Evolutionary conservation across 257 asterid species (phyloP), one percentile per base, ranked within the genome.

Genomic region (Solanum dulcamara): DNA sequence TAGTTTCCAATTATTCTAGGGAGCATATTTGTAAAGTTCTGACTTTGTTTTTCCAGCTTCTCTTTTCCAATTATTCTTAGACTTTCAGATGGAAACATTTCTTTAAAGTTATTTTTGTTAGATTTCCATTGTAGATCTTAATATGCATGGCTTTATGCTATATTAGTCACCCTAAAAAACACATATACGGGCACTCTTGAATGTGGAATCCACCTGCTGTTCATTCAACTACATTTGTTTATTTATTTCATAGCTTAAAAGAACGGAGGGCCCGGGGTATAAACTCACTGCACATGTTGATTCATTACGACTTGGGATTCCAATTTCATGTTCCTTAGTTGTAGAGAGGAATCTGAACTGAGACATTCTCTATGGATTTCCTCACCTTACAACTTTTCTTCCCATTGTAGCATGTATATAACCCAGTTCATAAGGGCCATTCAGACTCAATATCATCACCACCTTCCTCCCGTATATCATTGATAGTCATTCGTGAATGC

Each of bases 371-470:
- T 85, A 13, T 24, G 26, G 4, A 85, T 85, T 66, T 20, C 46
- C 74, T 80, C 81, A 22, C 38, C 13, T 51, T 80, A 82, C 13
- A 70, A 24, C 81, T 70, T 37, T 83, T 37, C 66, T 82, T 86
- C 55, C 26, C 84, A 59, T 55, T 86, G 80, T 86, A 83, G 84
- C 88, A 86, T 40, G 84, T 83, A 68, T 74, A 81, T 84, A 68
- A 74, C 85, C 79, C 50, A 84, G 74, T 67, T 81, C 64, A 87
- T 84, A 59, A 86, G 80, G 84, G 88, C 86, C 51, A 57, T 28
- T 66, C 42, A 24, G 67, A 86, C 83, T 86, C 40, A 55, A 40
- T 15, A 38, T 86, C 85, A 40, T 85, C 44, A 55, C 79, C 37
- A 75, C 32, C 50, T 72, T 72, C 55, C 55, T 50, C 20, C 55